Base-by-base conservation (phyloP, 73 alveolate species). In the Blepharisma japonicum region DNA sequence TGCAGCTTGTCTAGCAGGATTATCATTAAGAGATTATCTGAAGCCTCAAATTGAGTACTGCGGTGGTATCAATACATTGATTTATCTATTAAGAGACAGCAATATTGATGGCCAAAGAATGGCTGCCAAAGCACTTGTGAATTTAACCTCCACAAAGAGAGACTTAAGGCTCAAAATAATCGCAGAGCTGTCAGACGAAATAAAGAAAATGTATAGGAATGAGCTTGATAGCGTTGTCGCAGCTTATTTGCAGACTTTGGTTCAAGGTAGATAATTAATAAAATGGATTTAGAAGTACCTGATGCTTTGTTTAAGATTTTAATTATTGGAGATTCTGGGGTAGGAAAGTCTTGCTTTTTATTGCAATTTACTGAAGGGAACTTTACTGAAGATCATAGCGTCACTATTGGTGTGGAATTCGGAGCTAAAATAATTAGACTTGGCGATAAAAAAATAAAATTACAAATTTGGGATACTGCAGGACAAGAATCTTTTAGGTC, bases 401-500 rank as follows among this genome's bases (percentile, higher is more conserved):
- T 91, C 49, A 96, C 99, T 0, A 92, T 94, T 25, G 99, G 99
- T 9, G 96, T 94, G 11, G 98, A 96, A 81, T 91, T 91, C 79
- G 98, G 97, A 38, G 82, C 93, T 11, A 94, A 90, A 83, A 79
- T 89, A 25, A 81, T 96, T 14, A 94, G 90, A 74, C 80, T 96
- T 61, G 86, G 86, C 23, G 80, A 78, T 38, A 68, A 84, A 38
- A 48, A 81, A 23, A 89, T 90, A 38, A 96, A 93, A 81, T 78
- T 96, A 54, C 74, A 90, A 72, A 85, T 96, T 39, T 96, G 99
- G 98, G 99, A 96, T 85, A 96, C 99, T 14, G 98, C 98, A 0
- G 99, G 98, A 7, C 92, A 94, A 77, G 99, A 96, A 87, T 81
- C 90, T 51, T 96, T 96, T 77, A 91, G 95, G 81, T 72, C 96